These are phyloP conservation scores for Adenanthera pavonina DNA, from an alignment of 306 rosid genomes.

Conservation along the genomic window DNA sequence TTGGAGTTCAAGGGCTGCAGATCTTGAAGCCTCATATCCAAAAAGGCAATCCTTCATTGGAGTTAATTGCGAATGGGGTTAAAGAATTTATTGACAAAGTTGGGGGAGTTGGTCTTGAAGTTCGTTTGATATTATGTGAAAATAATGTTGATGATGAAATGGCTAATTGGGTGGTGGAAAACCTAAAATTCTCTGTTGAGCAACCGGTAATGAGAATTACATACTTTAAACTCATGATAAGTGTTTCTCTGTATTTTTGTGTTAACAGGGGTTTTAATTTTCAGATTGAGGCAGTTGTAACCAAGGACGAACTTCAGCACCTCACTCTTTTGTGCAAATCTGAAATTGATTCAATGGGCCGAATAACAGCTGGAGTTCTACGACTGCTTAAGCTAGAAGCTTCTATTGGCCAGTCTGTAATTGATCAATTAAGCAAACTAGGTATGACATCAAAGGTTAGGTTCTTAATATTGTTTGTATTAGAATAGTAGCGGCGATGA, in stretches of 20 bases:
- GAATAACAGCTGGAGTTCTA: slow-evolving; percentile 83
- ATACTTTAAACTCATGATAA: slow-evolving; percentile 19
- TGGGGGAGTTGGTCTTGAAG: slow-evolving; percentile 74
- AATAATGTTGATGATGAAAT: slow-evolving; percentile 58
- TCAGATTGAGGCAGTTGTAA: slow-evolving; percentile 81
- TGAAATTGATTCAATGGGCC: slow-evolving; percentile 91
- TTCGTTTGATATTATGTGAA: slow-evolving; percentile 56
- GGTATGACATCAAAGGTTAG: slow-evolving; percentile 53
- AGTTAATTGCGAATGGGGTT: slow-evolving; percentile 53
- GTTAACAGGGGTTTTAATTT: slow-evolving; percentile 38
- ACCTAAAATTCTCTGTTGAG: slow-evolving; percentile 70
- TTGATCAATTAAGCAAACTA: slow-evolving; percentile 82
- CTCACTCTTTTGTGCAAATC: slow-evolving; percentile 82
- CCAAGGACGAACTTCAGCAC: slow-evolving; percentile 86
- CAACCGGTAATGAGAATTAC: slow-evolving; percentile 66
- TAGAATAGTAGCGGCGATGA: slow-evolving; percentile 23
- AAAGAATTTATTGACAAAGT: slow-evolving; percentile 53
- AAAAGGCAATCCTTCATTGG: slow-evolving; percentile 44
- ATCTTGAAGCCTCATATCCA: slow-evolving; percentile 71
- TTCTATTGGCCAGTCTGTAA: slow-evolving; percentile 81
- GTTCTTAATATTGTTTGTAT: neutral
- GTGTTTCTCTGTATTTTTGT: slow-evolving; percentile 10
- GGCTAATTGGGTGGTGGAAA: slow-evolving; percentile 78
- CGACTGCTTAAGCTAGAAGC: slow-evolving; percentile 84
- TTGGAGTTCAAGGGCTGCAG: slow-evolving; percentile 77